phyloP scores from a whole-genome alignment of 2,329 filamentous ascomycete species.

The Pseudogymnoascus sp. region DNA sequence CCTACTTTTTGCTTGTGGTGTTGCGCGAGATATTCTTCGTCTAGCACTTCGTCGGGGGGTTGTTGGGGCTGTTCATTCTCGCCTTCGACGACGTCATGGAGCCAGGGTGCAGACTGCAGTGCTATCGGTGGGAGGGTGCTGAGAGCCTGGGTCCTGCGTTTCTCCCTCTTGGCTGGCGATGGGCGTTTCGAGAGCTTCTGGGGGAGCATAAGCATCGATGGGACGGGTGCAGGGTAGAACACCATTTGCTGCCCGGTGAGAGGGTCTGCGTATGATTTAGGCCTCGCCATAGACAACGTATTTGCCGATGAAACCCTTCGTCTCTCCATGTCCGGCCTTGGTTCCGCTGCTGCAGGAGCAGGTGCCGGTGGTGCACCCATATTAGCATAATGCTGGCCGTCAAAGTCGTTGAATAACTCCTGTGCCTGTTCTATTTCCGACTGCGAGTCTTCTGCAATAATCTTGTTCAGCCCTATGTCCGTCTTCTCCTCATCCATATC shows the following conservation, averaged over 20 bases:
- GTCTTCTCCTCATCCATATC: slow-evolving; percentile 16
- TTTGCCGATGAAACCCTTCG: slow-evolving; percentile 15
- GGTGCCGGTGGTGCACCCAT: slow-evolving; percentile 8
- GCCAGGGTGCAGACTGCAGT: slow-evolving; percentile 32
- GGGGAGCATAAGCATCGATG: slow-evolving; percentile 85
- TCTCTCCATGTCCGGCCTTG: slow-evolving; percentile 13
- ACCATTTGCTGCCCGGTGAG: slow-evolving; percentile 73
- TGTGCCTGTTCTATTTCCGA: slow-evolving; percentile 57
- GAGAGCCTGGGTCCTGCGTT: slow-evolving; percentile 66
- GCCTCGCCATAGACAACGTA: slow-evolving; percentile 25
- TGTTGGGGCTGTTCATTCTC: slow-evolving; percentile 18
- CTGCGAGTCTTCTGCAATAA: not conserved
- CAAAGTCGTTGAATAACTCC: slow-evolving; percentile 69
- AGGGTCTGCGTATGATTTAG: slow-evolving; percentile 55
- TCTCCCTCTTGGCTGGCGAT: slow-evolving; percentile 54
- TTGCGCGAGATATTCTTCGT: slow-evolving; percentile 27
- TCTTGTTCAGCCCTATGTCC: not conserved
- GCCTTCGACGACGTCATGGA: slow-evolving; percentile 27
- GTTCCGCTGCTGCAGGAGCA: slow-evolving; percentile 15
- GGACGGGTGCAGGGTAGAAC: slow-evolving; percentile 91
- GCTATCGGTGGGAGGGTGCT: slow-evolving; percentile 48
- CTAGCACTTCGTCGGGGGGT: slow-evolving; percentile 21
- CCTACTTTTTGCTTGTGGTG: slow-evolving; percentile 24
- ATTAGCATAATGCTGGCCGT: slow-evolving; percentile 61
- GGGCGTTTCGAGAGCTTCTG: slow-evolving; percentile 74